Evolutionary conservation across 352 stramenopile species (phyloP).

Genomic region (Pythium coloratum): DNA sequence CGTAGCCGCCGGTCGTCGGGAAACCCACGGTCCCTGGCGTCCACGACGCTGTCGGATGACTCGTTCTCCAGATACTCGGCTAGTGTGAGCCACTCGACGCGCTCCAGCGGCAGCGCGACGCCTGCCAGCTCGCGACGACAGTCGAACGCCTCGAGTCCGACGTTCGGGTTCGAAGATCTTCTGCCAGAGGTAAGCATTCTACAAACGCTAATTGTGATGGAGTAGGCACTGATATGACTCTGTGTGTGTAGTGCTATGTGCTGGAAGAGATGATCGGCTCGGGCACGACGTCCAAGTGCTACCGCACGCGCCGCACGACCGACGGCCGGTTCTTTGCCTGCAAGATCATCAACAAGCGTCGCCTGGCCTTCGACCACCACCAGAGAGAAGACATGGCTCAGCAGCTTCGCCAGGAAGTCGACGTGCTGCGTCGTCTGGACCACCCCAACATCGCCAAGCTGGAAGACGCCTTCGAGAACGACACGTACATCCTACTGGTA

Average conservation of each 20-base stretch:
- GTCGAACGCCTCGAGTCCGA: constrained; percentile 17
- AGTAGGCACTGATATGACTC: background rate
- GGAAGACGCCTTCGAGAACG: constrained; percentile 66
- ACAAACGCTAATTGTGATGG: background rate
- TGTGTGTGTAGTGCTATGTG: constrained; percentile 33
- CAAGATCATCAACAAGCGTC: constrained; percentile 80
- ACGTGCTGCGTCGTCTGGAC: constrained; percentile 58
- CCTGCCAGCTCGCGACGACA: constrained; percentile 14
- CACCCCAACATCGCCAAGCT: constrained; percentile 74
- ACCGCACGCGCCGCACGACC: constrained; percentile 46
- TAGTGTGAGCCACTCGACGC: background rate
- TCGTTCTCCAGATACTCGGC: constrained; percentile 15
- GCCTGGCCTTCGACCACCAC: constrained; percentile 42
- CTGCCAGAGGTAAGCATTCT: constrained; percentile 19
- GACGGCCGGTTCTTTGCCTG: constrained; percentile 62
- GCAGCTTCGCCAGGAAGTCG: constrained; percentile 65
- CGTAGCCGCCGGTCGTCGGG: constrained; percentile 12
- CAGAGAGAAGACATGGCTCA: constrained; percentile 55
- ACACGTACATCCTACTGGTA: constrained; percentile 48
- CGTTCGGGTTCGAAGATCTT: constrained; percentile 21
- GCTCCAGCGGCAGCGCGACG: constrained; percentile 7
- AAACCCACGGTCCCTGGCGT: constrained; percentile 10
- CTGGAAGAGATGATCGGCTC: constrained; percentile 64
- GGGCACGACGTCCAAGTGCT: constrained; percentile 74
- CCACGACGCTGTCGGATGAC: constrained; percentile 19